Conservation (phyloP, 2,329 filamentous ascomycete genomes). For the Alternaria arbusti region DNA sequence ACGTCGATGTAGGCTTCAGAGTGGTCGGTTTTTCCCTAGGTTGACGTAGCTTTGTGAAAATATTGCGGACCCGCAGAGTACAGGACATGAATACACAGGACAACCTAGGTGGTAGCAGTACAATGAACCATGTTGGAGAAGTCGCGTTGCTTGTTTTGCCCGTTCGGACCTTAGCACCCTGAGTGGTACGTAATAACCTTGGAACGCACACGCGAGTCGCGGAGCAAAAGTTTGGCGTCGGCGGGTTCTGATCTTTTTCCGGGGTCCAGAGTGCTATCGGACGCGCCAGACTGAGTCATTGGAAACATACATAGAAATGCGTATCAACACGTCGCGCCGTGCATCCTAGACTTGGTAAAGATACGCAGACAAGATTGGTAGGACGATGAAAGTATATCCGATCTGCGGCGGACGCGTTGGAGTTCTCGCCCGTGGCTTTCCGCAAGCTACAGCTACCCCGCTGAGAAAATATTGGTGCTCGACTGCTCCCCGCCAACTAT, state of each 20-base stretch:
- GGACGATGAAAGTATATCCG: slow-evolving; percentile 37
- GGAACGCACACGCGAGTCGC: slow-evolving; percentile 11
- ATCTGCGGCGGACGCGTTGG: slow-evolving; percentile 39
- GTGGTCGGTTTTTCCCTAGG: too few relatives aligned
- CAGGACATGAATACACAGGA: background rate
- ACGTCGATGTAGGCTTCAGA: too few relatives aligned
- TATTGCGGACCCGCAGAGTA: background rate
- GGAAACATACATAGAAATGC: slow-evolving; percentile 14
- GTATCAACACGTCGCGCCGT: slow-evolving; percentile 21
- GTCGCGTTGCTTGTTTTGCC: slow-evolving; percentile 2
- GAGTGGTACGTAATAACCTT: slow-evolving; percentile 31
- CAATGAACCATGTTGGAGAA: background rate
- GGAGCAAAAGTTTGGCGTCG: slow-evolving; percentile 32
- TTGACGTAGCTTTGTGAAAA: too few relatives aligned
- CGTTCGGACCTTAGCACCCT: slow-evolving; percentile 14
- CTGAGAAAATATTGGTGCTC: slow-evolving; percentile 34
- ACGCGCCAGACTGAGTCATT: slow-evolving; percentile 26
- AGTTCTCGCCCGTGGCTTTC: slow-evolving; percentile 37
- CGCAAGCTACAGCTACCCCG: slow-evolving; percentile 41
- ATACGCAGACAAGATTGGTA: slow-evolving; percentile 27
- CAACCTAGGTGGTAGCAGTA: background rate
- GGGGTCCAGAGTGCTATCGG: slow-evolving; percentile 8
- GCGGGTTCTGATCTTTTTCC: slow-evolving; percentile 18
- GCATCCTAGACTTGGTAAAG: slow-evolving; percentile 34
- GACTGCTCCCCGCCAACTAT: slow-evolving; percentile 23